Conservation (phyloP, 1,284 basidiomycete species). For the Ganoderma multipileum region DNA sequence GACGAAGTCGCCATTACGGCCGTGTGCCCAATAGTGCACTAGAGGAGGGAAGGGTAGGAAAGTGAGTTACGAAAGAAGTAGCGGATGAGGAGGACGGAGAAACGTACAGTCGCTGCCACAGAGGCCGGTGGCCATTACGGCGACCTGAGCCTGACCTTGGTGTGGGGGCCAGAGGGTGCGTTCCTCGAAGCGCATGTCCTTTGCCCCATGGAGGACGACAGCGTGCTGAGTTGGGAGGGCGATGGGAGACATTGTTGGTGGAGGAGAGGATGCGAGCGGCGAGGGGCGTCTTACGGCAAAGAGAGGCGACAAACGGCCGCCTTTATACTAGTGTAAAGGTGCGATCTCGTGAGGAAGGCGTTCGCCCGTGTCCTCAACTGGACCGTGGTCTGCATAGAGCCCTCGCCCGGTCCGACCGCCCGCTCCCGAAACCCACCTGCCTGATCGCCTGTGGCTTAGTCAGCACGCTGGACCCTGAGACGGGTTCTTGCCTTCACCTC, state of each 20-base stretch:
- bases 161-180: constrained; percentile 73
- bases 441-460: constrained; percentile 30
- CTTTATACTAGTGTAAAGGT: constrained; percentile 34
- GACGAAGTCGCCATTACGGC: constrained; percentile 91
- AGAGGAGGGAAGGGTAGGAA: constrained; percentile 20
- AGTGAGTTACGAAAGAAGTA: constrained; percentile 25
- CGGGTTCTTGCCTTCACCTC: constrained; percentile 10
- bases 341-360: constrained; percentile 35
- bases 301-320: constrained; percentile 23
- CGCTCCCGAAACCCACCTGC: constrained; percentile 16
- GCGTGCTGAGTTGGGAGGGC: constrained; percentile 63
- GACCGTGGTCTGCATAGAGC: constrained; percentile 18
- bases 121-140: constrained; percentile 84
- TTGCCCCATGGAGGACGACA: constrained; percentile 74
- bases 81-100: constrained; percentile 24
- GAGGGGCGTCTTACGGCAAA: constrained; percentile 30
- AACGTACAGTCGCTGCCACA: constrained; percentile 89
- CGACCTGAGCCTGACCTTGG: constrained; percentile 74
- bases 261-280: constrained; percentile 22
- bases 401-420: constrained; percentile 34
- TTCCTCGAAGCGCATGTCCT: constrained; percentile 75
- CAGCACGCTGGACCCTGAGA: constrained; percentile 27
- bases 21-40: constrained; percentile 92
- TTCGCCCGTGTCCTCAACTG: constrained; percentile 26
- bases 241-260: constrained; percentile 60